Percentiles rank a stretch among this genome's conserved stretches.
Evolutionary conservation across 306 rosid genomes (phyloP).

Genomic region (Rosa multiflora): DNA sequence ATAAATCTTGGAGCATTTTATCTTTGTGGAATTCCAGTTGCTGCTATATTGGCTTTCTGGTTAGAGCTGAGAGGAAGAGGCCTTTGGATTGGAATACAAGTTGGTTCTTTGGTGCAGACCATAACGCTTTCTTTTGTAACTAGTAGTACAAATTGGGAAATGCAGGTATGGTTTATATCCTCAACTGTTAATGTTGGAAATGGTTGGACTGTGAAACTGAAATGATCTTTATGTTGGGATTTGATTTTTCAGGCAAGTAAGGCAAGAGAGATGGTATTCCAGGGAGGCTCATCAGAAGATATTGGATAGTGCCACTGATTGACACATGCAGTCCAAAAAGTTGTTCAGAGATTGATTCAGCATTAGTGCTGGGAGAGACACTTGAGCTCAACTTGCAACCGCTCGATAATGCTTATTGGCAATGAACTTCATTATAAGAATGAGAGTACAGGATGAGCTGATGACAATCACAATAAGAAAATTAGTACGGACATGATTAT

Average conservation of each 20-base stretch:
- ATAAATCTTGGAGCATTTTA: slow-evolving; percentile 70
- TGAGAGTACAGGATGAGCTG: too few species aligned
- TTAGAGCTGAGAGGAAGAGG: slow-evolving; percentile 51
- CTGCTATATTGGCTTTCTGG: slow-evolving; percentile 54
- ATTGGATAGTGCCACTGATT: not conserved
- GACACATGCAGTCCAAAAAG: not conserved
- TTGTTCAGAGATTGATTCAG: not conserved
- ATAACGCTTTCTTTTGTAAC: slow-evolving; percentile 47
- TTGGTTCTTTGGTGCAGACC: slow-evolving; percentile 49
- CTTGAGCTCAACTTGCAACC: too few species aligned
- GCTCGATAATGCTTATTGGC: too few species aligned
- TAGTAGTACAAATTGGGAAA: slow-evolving; percentile 51
- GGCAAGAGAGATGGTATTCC: slow-evolving; percentile 32
- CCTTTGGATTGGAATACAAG: slow-evolving; percentile 74
- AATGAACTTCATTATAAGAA: too few species aligned
- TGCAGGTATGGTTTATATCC: slow-evolving; percentile 36
- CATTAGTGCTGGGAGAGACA: too few species aligned
- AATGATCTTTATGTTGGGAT: not conserved
- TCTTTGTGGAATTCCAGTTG: slow-evolving; percentile 69
- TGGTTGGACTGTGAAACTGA: not conserved
- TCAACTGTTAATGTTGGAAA: not conserved
- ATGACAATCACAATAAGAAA: too few species aligned
- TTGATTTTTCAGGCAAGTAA: slow-evolving; percentile 25
- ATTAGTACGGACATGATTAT: too few species aligned
- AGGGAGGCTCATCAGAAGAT: slow-evolving; percentile 11